phyloP scores from a whole-genome alignment of 2,329 filamentous ascomycete genomes.

The Phaeoacremonium minimum region DNA sequence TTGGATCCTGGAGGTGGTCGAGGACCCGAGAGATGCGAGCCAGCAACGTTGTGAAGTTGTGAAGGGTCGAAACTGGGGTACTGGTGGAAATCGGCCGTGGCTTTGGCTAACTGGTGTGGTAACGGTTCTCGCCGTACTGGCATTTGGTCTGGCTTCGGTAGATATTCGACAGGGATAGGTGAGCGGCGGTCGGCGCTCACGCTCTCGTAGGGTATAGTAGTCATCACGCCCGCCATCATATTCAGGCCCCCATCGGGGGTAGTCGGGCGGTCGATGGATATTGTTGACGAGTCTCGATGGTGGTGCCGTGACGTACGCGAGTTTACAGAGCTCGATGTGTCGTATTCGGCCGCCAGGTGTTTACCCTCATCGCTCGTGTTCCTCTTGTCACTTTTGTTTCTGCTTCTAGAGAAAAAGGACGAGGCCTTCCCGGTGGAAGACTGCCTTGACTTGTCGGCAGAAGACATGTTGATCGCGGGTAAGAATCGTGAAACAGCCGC shows the following conservation, averaged over 20 bases:
- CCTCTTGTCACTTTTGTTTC: constrained; percentile 69
- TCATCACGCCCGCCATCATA: constrained; percentile 77
- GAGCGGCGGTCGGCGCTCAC: constrained; percentile 61
- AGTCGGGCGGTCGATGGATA: constrained; percentile 65
- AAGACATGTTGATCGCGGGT: constrained; percentile 41
- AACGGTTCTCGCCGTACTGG: constrained; percentile 65
- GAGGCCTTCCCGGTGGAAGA: constrained; percentile 68
- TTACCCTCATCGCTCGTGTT: constrained; percentile 55
- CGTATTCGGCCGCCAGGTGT: constrained; percentile 52
- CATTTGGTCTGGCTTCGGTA: constrained; percentile 62
- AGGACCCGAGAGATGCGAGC: constrained; percentile 55
- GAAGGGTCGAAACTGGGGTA: constrained; percentile 70
- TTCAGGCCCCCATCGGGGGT: constrained; percentile 64
- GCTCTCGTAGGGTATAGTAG: constrained; percentile 81
- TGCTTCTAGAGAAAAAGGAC: constrained; percentile 79
- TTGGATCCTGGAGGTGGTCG: constrained; percentile 56
- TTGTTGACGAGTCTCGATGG: constrained; percentile 65
- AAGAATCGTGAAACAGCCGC: constrained; percentile 15
- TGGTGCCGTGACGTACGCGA: constrained; percentile 73
- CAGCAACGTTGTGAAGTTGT: constrained; percentile 39
- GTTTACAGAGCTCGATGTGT: constrained; percentile 55
- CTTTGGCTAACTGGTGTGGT: constrained; percentile 80
- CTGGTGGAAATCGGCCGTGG: constrained; percentile 77
- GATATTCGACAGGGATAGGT: constrained; percentile 68
- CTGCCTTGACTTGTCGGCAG: constrained; percentile 75